These are phyloP conservation scores for Adansonia gregorii DNA, from an alignment of 441 rosid species.

Conservation along the genomic window DNA sequence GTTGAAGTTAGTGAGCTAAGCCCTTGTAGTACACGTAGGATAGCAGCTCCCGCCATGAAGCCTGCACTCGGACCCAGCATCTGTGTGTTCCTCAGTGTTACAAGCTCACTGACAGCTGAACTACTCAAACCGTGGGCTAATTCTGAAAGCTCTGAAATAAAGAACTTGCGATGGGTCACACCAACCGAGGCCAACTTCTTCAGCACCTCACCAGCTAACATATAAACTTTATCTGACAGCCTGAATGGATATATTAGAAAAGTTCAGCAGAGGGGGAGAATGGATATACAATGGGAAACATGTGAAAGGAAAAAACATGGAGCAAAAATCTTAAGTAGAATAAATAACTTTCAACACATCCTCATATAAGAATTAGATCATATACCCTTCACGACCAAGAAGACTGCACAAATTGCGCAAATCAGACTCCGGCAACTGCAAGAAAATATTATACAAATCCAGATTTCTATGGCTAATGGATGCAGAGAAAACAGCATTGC, in stretches of 20 bases:
- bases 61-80: slow-evolving; percentile 88
- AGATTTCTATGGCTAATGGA: slow-evolving; percentile 55
- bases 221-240: slow-evolving; percentile 87
- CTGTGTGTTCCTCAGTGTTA: slow-evolving; percentile 69
- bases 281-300: not conserved
- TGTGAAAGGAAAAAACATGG: not conserved
- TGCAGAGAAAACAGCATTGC: slow-evolving; percentile 45
- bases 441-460: slow-evolving; percentile 53
- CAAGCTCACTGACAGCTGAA: slow-evolving; percentile 84
- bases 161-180: slow-evolving; percentile 63
- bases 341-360: slow-evolving; percentile 12
- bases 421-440: slow-evolving; percentile 78
- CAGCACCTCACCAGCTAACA: slow-evolving; percentile 82
- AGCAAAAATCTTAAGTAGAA: not conserved
- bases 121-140: slow-evolving; percentile 77
- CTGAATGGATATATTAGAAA: slow-evolving; percentile 45
- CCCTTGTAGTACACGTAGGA: slow-evolving; percentile 83
- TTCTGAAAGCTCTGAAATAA: slow-evolving; percentile 71
- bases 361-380: slow-evolving; percentile 23
- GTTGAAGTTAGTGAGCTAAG: slow-evolving; percentile 72
- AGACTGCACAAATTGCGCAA: slow-evolving; percentile 76
- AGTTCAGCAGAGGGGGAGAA: not conserved
- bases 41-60: slow-evolving; percentile 94
- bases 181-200: slow-evolving; percentile 83
- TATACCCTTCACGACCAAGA: slow-evolving; percentile 91